Conservation (phyloP, 2,329 filamentous ascomycete genomes). For the Fonsecaea pugnacius region DNA sequence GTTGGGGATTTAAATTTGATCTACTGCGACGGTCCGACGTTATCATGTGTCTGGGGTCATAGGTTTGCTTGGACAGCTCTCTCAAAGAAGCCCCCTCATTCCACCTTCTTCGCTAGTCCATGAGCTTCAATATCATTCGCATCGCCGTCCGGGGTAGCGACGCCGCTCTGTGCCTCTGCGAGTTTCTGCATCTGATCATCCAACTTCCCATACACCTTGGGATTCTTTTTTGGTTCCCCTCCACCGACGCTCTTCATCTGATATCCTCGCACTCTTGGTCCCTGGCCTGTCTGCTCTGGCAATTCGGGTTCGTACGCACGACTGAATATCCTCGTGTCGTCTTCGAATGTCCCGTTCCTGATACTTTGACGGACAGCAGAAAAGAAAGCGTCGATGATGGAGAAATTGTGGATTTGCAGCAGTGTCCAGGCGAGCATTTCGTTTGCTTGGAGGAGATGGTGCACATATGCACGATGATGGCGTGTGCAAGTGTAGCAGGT, state of each 20-base stretch:
- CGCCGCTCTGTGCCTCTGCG: slow-evolving; percentile 55
- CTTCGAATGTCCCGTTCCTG: slow-evolving; percentile 57
- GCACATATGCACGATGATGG: slow-evolving; percentile 85
- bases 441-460: slow-evolving; percentile 84
- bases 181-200: slow-evolving; percentile 54
- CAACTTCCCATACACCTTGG: slow-evolving; percentile 67
- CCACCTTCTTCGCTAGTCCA: slow-evolving; percentile 49
- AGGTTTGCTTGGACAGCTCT: not conserved
- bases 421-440: slow-evolving; percentile 98
- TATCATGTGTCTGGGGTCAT: not conserved
- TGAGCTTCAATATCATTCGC: slow-evolving; percentile 59
- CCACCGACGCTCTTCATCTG: slow-evolving; percentile 74
- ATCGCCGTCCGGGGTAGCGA: slow-evolving; percentile 56
- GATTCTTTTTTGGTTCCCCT: slow-evolving; percentile 68
- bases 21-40: not conserved
- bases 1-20: not conserved
- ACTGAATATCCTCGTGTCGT: slow-evolving; percentile 65
- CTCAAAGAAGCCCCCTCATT: not conserved
- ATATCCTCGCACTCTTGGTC: slow-evolving; percentile 79
- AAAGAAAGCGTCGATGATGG: slow-evolving; percentile 75
- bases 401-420: slow-evolving; percentile 89
- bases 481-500: slow-evolving; percentile 79
- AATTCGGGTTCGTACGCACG: slow-evolving; percentile 70
- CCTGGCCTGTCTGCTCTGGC: slow-evolving; percentile 73
- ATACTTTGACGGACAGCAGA: slow-evolving; percentile 69